phyloP scores from a whole-genome alignment of 2,329 filamentous ascomycete species.

The Hypoxylon sp. region DNA sequence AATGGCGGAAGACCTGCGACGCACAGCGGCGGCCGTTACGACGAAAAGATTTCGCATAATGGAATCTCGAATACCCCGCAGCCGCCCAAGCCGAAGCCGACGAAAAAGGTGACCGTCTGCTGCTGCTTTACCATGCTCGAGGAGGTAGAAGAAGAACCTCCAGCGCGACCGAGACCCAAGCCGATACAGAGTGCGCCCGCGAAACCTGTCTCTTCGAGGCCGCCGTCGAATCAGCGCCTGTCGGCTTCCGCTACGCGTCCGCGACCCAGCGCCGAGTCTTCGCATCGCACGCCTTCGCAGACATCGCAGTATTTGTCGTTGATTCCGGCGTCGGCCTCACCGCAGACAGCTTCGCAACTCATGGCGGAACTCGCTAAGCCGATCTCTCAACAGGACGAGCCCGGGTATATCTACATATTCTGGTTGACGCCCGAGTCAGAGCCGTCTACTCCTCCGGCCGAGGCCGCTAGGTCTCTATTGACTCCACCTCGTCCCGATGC shows the following conservation, averaged over 20 bases:
- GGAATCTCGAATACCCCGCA: slow-evolving; percentile 28
- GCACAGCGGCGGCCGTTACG: slow-evolving; percentile 40
- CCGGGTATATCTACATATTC: slow-evolving; percentile 99
- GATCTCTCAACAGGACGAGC: slow-evolving; percentile 78
- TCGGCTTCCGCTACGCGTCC: slow-evolving; percentile 47
- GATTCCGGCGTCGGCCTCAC: slow-evolving; percentile 75
- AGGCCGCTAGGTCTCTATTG: slow-evolving; percentile 70
- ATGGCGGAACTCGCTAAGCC: slow-evolving; percentile 82
- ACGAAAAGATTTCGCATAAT: slow-evolving; percentile 46
- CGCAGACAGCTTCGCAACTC: slow-evolving; percentile 76
- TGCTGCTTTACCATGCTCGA: slow-evolving; percentile 65
- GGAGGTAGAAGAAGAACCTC: slow-evolving; percentile 50
- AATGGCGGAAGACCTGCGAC: slow-evolving; percentile 38
- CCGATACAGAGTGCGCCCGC: slow-evolving; percentile 57
- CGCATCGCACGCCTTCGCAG: slow-evolving; percentile 48
- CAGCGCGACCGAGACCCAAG: slow-evolving; percentile 59
- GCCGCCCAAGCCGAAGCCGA: slow-evolving; percentile 47
- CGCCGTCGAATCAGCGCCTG: slow-evolving; percentile 47
- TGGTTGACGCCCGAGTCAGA: slow-evolving; percentile 83
- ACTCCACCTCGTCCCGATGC: slow-evolving; percentile 59
- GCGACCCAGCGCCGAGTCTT: slow-evolving; percentile 44
- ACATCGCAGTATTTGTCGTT: slow-evolving; percentile 68
- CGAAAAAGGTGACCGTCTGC: slow-evolving; percentile 57
- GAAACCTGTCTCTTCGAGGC: slow-evolving; percentile 47
- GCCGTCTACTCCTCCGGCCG: slow-evolving; percentile 65